A percentile compares a stretch with the other conserved stretches of the same genome.
phyloP scores from a whole-genome alignment of 148 eudicot genomes.

The Linanthus parryae region DNA sequence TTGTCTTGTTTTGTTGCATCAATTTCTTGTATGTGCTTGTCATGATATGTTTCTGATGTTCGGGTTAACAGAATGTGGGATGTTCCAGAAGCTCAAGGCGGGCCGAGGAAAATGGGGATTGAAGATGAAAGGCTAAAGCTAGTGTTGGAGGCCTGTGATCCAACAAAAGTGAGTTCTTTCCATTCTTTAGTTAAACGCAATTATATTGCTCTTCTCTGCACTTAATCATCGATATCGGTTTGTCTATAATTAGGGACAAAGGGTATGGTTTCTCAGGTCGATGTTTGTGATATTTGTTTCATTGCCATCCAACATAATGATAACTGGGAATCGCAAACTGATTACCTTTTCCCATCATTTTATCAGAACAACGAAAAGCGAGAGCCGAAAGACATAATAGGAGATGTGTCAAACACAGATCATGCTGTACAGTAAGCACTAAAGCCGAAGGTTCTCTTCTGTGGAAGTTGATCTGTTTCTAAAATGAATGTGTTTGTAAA shows the following conservation, averaged over 20 bases:
- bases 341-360: too few relatives aligned
- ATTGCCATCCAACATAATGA: too few relatives aligned
- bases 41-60: not conserved
- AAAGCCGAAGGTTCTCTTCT: too few relatives aligned
- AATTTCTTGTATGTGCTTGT: not conserved
- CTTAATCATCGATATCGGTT: too few relatives aligned
- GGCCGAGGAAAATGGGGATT: constrained; percentile 39
- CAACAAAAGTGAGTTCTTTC: constrained; percentile 43
- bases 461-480: too few relatives aligned
- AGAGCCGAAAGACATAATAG: constrained; percentile 30
- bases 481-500: too few relatives aligned
- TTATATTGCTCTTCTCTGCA: too few relatives aligned
- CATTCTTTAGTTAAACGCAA: too few relatives aligned
- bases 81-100: constrained; percentile 62
- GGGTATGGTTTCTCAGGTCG: too few relatives aligned
- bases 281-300: too few relatives aligned
- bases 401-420: constrained; percentile 53
- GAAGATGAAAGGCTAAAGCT: constrained; percentile 52
- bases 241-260: not conserved
- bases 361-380: constrained; percentile 31
- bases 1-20: not conserved
- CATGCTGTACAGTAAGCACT: constrained; percentile 60
- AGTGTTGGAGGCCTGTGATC: constrained; percentile 42
- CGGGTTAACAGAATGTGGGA: constrained; percentile 48
- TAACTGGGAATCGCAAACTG: too few relatives aligned